A percentile compares a stretch with the other conserved stretches of the same genome.
phyloP scores from a whole-genome alignment of 2,329 filamentous ascomycete species.

The Sporothrix sp. region DNA sequence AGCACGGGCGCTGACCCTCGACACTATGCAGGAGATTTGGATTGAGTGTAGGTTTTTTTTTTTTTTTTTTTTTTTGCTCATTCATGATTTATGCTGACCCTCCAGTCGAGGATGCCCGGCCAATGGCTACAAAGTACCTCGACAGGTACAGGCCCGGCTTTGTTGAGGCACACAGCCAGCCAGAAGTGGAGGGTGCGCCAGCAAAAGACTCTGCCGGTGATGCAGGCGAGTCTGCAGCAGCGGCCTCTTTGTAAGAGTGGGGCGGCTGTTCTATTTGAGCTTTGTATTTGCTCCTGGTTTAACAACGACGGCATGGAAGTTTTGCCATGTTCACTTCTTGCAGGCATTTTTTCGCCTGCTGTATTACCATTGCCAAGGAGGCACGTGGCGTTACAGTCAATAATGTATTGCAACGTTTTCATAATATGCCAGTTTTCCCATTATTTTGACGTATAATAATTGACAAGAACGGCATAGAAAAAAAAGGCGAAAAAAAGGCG shows the following conservation, averaged over 20 bases:
- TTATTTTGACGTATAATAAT: too few relatives aligned
- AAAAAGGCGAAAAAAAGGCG: too few relatives aligned
- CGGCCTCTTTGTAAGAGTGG: background rate
- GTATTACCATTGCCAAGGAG: too few relatives aligned
- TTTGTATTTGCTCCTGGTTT: too few relatives aligned
- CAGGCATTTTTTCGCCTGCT: too few relatives aligned
- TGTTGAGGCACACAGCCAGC: constrained; percentile 26
- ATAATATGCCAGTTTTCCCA: too few relatives aligned
- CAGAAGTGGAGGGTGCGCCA: background rate
- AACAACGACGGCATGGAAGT: too few relatives aligned
- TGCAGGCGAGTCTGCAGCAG: background rate
- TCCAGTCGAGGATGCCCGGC: constrained; percentile 51
- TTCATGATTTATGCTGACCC: background rate
- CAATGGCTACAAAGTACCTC: constrained; percentile 53
- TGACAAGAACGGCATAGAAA: too few relatives aligned
- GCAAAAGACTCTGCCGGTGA: background rate
- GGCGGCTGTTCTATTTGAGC: too few relatives aligned
- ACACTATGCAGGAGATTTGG: constrained; percentile 59
- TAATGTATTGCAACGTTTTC: too few relatives aligned
- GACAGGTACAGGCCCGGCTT: constrained; percentile 51
- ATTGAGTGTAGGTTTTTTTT: constrained; percentile 46
- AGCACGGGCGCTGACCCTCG: constrained; percentile 51
- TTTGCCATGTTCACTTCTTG: too few relatives aligned
- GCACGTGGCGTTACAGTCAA: too few relatives aligned
- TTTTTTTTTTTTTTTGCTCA: background rate